Base-by-base conservation (phyloP, 2,329 filamentous ascomycete species). In the Dactylonectria macrodidyma region DNA sequence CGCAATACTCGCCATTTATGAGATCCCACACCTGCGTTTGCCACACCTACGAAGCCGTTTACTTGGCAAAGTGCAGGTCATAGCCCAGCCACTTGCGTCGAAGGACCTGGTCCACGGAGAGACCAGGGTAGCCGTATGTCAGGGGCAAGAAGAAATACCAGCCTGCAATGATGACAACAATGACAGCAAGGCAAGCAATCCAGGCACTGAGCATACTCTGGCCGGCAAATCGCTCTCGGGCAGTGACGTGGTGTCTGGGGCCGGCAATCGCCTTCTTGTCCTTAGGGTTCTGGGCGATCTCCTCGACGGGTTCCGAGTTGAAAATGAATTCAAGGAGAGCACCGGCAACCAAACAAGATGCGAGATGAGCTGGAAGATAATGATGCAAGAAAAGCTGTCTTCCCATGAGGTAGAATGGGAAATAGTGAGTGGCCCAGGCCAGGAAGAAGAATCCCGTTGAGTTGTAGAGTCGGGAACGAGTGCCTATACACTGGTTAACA, bases 371-470 rank as follows among this genome's bases (percentile, higher is more conserved):
- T 1, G 96, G 96, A 3, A 99, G 89, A 79, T 99, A 99, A 83
- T 99, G 96, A 82, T 99, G 96, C 74, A 99, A 83, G 90, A 99
- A 99, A 72, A 98, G 91, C 81, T 99, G 95, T 76, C 95, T 95
- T 65, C 95, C 95, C 95, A 99, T 99, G 71, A 98, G 90, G 85
- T 91, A 99, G 87, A 99, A 99, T 59, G 95, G 95, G 81, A 97
- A 90, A 86, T 98, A 99, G 81, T 99, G 96, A 2, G 95, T 95
- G 14, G 94, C 95, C 96, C 96, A 99, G 63, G 95, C 94, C 65
- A 99, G 89, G 90, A 98, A 98, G 86, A 99, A 97, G 89, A 99
- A 99, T 26, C 96, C 96, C 1, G 96, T 98, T 62, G 95, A 98
- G 87, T 98, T 98, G 85, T 99, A 99, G 57, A 99, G 88, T 71